Base-by-base conservation (phyloP, 2,329 filamentous ascomycete species). In the Trichophyton equinum region DNA sequence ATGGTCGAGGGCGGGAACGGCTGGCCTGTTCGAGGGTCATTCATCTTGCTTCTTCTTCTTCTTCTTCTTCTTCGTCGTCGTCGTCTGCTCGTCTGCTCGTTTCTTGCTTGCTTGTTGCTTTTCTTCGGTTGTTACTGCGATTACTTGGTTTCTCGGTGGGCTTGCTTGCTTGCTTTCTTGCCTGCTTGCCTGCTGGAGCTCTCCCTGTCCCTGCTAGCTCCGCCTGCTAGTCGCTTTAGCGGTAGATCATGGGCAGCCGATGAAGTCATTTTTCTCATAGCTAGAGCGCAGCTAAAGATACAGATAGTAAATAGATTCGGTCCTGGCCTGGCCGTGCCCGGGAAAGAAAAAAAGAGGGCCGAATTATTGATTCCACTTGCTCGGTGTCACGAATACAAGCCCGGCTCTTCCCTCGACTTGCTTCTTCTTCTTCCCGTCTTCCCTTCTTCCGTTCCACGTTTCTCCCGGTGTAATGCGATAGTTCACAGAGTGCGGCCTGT, bases 1-100 rank as follows among this genome's bases (percentile, higher is more conserved):
- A 95, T 92, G 68, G 89, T 87, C 70, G 89, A 87, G 59, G 83
- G 72, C 61, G 88, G 85, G 66, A 90, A 81, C 65, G 85, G 74
- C 38, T 76, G 77, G 67, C 86, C 85, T 22, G 88, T 92, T 61
- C 85, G 80, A 59, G 87, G 88, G 74, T 94, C 88, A 4, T 38
- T 13, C 70, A 84, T 77, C 60, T 79, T 75, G 36, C 38, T 62
- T 30, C 22, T 53, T 25, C 27, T 30, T 5, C 22, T 53, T 25
- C 27, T 30, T 5, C 18, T 47, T 20, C 18, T 25, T 20, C 47
- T 53, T n/a, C 30, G 13, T 6, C 25, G 5, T 27, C 25, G 1
- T 27, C 20, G 7, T 49, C 22, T 22, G 27, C 7, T 49, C 25
- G 25, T 22, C 4, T 18, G 27, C 7, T 9, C 13, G 18, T 6